Base-by-base conservation (phyloP, 139 green algal genomes). In the Diplosphaera chodatii region DNA sequence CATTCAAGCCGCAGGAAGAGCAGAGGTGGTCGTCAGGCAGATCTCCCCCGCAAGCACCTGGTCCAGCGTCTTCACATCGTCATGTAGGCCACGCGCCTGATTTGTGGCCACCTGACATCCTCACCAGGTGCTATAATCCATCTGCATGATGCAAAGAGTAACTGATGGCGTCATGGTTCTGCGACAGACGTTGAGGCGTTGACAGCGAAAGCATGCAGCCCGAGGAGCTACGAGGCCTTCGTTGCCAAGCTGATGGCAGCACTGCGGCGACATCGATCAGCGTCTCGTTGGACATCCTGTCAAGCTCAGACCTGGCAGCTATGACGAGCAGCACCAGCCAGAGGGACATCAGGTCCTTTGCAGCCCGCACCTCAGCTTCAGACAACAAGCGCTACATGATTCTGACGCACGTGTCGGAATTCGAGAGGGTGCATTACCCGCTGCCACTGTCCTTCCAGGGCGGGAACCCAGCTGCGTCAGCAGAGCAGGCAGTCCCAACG, bases 301-400 rank as follows among this genome's bases (percentile, higher is more conserved):
- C 88, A 0, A 93, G 90, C 55, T 62, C 70, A 32, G 91, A 96
- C 78, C 75, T 96, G 63, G 90, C 96, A 74, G 66, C 82, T 27
- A 80, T 97, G 4, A 94, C 92, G 62, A 85, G 67, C 32, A 84
- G 84, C 34, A 71, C 55, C 29, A 68, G 70, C 23, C 20, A 40
- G 25, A 34, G 23, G 40, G 21, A 40, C 8, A 25, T 30, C 5
- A 63, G 13, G 30, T 64, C 21, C 63, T 29, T 32, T n/a, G 21
- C 21, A 29, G 33, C 40, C 1, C 69, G 68, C 32, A 63, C 72
- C 6, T 41, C 82, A 13, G 73, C 74, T 33, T 85, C 77, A n/a
- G n/a, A n/a, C 70, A 93, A 89, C 82, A 96, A 96, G 69, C 82
- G 92, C 29, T 97, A 97, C 83, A 83, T 97, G 28, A 97, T 97